Conservation (phyloP, 1,284 basidiomycete genomes). For the Cutaneotrichosporon sp. region DNA sequence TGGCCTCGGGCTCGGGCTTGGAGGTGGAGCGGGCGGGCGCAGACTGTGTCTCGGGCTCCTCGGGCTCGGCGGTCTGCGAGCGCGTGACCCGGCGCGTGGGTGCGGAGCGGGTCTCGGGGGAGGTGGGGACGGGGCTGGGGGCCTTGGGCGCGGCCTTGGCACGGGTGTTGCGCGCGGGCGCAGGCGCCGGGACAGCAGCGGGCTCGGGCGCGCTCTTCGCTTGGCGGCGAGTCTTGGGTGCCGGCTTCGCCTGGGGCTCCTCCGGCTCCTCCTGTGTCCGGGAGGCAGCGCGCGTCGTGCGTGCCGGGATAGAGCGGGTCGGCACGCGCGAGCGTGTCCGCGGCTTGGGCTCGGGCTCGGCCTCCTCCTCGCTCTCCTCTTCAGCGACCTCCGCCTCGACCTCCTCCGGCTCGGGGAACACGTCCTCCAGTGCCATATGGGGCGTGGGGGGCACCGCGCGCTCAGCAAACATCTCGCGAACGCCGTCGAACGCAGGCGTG, state of each 20-base stretch:
- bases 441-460: neutral
- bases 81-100: neutral
- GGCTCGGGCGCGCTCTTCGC: neutral
- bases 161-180: neutral
- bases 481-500: conserved; percentile 34
- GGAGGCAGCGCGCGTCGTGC: neutral
- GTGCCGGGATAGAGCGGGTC: neutral
- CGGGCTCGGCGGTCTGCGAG: neutral
- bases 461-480: conserved; percentile 4
- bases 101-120: conserved; percentile 1
- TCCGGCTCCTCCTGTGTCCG: too few relatives aligned
- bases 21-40: too few relatives aligned
- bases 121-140: neutral
- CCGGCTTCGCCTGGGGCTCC: neutral
- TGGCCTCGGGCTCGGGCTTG: neutral
- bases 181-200: neutral
- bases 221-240: neutral
- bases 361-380: neutral
- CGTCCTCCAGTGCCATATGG: neutral
- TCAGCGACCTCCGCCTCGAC: conserved; percentile 3
- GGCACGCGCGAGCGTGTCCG: conserved; percentile 1
- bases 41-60: neutral
- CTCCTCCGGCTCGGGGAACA: conserved; percentile 1
- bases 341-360: neutral
- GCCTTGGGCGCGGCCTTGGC: neutral